Percentiles rank a stretch among this genome's conserved stretches.
Conservation (phyloP, 345 rosid genomes). For the Salix purpurea region DNA sequence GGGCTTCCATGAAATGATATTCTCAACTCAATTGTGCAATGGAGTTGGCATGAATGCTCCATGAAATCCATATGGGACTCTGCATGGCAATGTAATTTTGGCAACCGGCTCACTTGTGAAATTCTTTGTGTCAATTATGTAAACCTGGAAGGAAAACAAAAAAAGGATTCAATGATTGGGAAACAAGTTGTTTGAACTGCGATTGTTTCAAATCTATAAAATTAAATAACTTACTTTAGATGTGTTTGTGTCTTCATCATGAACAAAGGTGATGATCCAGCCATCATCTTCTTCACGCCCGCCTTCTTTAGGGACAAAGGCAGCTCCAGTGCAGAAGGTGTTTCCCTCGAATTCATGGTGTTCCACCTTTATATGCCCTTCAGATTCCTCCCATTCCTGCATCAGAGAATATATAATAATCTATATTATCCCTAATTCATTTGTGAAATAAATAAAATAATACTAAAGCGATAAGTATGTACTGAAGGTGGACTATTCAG, state of each 20-base stretch:
- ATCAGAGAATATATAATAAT: not conserved
- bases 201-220: not conserved
- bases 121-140: constrained; percentile 10
- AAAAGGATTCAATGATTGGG: not conserved
- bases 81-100: not conserved
- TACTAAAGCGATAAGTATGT: not conserved
- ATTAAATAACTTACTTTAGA: constrained; percentile 26
- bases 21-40: not conserved
- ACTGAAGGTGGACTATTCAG: not conserved
- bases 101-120: constrained; percentile 1
- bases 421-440: not conserved
- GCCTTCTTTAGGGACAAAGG: constrained; percentile 31
- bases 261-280: constrained; percentile 50
- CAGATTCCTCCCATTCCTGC: not conserved
- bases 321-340: constrained; percentile 34
- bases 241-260: constrained; percentile 29
- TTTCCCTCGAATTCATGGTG: constrained; percentile 35
- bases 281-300: constrained; percentile 39
- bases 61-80: constrained; percentile 17
- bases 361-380: constrained; percentile 29
- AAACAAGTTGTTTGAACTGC: not conserved
- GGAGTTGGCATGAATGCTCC: constrained; percentile 1
- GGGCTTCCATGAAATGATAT: not conserved
- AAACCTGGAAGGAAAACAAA: not conserved
- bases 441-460: not conserved